Evolutionary conservation across 371 early-diverging fungal genomes (phyloP), one percentile per base, ranked within the genome.

Genomic region (Rhizomucor pusillus): DNA sequence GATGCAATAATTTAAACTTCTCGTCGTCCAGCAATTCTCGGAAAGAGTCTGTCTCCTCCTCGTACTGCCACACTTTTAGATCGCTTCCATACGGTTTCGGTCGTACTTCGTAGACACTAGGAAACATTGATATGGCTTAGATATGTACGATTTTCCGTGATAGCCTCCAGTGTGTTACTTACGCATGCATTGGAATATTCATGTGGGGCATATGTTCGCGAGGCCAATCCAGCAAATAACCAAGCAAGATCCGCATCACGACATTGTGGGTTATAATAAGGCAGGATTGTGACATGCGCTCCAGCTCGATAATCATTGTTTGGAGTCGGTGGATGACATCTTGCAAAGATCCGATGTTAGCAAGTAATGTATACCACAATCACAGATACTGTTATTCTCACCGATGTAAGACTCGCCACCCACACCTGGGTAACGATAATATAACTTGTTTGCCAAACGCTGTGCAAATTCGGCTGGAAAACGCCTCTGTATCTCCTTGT

Each of bases 1-100:
- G 29, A 29, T 29, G 29, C 7, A 29, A 7, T 29, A 29, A 29
- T 29, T 29, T 29, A 7, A 7, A 3, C 41, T 41, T 41, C 5
- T 41, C 41, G 12, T 41, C 41, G 16, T 41, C 41, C 16, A 19
- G 14, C 16, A 14, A 11, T 41, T 41, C 41, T 16, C 19, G 41
- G 41, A 83, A 83, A 37, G 66, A 60, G 49, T 83, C 84, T 18
- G 58, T 62, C 20, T 77, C 77, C 47, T 81, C 80, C 13, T 69
- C 61, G 57, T 82, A 85, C 51, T 67, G 66, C 70, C 77, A 82
- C 39, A 69, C 71, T 43, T 73, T 73, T 11, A 82, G 56, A 39
- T 89, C 89, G 0, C 89, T 87, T 20, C 93, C 93, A 61, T 91
- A 92, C 13, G 93, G 90, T 56, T 86, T 92, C 6, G 93, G 92